A percentile compares a stretch with the other conserved stretches of the same genome.
Conservation (phyloP, 352 stramenopile genomes). For the Plasmopara halstedii region DNA sequence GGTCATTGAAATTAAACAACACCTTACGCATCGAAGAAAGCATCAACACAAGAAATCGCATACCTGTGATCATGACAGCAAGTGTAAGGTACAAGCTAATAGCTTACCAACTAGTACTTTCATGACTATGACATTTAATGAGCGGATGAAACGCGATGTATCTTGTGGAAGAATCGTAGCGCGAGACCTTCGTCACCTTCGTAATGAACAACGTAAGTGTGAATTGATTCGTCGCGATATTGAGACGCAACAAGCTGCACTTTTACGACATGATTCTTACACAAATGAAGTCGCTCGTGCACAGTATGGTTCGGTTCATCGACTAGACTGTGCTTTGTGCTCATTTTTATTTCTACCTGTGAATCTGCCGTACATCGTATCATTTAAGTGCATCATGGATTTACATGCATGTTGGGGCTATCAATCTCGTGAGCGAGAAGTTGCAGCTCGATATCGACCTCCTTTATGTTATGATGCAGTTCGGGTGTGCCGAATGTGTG, state of each 20-base stretch:
- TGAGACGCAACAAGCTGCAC: constrained; percentile 12
- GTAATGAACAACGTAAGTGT: constrained; percentile 28
- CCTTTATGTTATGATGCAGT: constrained; percentile 69
- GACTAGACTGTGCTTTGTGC: constrained; percentile 56
- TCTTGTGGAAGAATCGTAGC: constrained; percentile 33
- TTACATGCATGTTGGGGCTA: constrained; percentile 56
- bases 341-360: constrained; percentile 40
- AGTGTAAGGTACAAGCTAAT: constrained; percentile 6
- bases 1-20: too few relatives aligned
- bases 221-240: constrained; percentile 14
- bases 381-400: constrained; percentile 75
- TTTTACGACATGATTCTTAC: constrained; percentile 38
- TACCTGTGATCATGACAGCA: constrained; percentile 4
- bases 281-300: constrained; percentile 41
- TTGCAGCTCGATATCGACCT: constrained; percentile 43
- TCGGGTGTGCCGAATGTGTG: constrained; percentile 65
- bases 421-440: constrained; percentile 31
- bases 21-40: constrained; percentile 8
- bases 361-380: constrained; percentile 64
- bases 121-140: constrained; percentile 29
- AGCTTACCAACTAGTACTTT: constrained; percentile 26
- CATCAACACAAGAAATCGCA: constrained; percentile 23
- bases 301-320: constrained; percentile 53
- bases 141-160: constrained; percentile 42
- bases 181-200: constrained; percentile 42